phyloP scores from a whole-genome alignment of 495 filamentous ascomycete species.

The Neurospora hispaniola region DNA sequence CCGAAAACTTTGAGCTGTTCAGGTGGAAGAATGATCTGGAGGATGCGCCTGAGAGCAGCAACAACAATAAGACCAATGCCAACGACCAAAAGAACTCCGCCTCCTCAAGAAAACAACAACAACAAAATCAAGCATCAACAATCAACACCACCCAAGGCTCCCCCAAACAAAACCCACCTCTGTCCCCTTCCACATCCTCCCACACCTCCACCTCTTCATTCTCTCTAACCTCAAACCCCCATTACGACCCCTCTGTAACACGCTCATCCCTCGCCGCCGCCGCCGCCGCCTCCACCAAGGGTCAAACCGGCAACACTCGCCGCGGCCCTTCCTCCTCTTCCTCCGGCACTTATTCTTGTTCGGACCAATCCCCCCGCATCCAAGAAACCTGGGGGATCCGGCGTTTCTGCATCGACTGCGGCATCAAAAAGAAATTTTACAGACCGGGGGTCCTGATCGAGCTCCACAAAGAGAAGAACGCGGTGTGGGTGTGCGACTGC shows the following conservation, averaged over 20 bases:
- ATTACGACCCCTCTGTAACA: conserved; percentile 20
- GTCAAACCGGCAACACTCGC: not conserved
- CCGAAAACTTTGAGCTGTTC: conserved; percentile 17
- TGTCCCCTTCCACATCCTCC: conserved; percentile 9
- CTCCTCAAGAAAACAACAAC: not conserved
- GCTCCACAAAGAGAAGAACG: conserved; percentile 9
- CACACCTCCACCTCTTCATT: conserved; percentile 17
- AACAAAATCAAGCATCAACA: not conserved
- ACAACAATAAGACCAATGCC: not conserved
- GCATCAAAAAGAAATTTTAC: conserved; percentile 14
- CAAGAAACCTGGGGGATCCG: conserved; percentile 12
- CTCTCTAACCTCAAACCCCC: conserved; percentile 13
- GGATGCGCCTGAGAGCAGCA: not conserved
- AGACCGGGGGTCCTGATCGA: conserved; percentile 16
- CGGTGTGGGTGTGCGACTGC: conserved; percentile 22
- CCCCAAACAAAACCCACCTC: not conserved
- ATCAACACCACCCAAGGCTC: too few species aligned
- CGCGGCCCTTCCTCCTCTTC: not conserved
- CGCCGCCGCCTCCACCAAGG: not conserved
- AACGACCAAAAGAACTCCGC: not conserved
- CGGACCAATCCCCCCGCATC: conserved; percentile 8
- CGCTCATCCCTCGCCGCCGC: conserved; percentile 10
- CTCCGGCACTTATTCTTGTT: not conserved
- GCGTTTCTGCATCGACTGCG: conserved; percentile 21
- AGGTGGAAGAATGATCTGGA: conserved; percentile 7